Conservation (phyloP, 495 filamentous ascomycete genomes). For the Trichoderma virens region DNA sequence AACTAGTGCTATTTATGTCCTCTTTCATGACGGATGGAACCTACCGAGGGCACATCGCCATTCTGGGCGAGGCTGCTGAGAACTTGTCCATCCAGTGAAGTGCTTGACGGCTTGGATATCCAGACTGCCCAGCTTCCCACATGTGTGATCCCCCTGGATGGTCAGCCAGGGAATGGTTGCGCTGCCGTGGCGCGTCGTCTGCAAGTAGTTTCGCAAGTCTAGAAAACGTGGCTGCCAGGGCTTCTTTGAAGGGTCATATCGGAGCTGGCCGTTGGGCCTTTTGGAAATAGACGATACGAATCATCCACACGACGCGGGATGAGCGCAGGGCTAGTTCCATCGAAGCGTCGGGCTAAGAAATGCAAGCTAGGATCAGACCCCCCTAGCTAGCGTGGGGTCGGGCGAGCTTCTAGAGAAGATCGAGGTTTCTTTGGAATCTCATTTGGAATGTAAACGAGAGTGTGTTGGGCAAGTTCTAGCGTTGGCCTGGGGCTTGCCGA, state of each 20-base stretch:
- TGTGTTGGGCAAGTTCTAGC: neutral
- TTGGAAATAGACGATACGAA: neutral
- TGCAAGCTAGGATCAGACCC: neutral
- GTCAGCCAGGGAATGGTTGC: neutral
- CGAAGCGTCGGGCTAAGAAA: neutral
- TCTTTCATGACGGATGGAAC: too few relatives aligned
- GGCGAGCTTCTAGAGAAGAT: constrained; percentile 2
- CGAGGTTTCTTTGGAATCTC: neutral
- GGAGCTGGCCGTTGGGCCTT: neutral
- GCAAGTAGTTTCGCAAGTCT: neutral
- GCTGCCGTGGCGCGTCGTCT: neutral
- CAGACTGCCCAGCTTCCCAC: neutral
- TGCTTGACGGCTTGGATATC: too few relatives aligned
- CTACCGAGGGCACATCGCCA: neutral
- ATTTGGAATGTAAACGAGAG: neutral
- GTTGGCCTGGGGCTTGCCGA: neutral
- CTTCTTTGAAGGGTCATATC: neutral
- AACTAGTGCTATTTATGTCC: too few relatives aligned
- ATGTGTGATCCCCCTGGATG: neutral
- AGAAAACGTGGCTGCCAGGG: neutral
- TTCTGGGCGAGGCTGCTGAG: neutral
- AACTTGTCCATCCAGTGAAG: neutral
- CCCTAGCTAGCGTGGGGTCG: constrained; percentile 5
- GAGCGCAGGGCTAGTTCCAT: neutral
- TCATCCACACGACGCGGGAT: neutral